Percentiles rank a stretch among this genome's conserved stretches.
These are phyloP conservation scores for Craterostigma plantagineum DNA, from an alignment of 257 asterid species.

Conservation along the genomic window DNA sequence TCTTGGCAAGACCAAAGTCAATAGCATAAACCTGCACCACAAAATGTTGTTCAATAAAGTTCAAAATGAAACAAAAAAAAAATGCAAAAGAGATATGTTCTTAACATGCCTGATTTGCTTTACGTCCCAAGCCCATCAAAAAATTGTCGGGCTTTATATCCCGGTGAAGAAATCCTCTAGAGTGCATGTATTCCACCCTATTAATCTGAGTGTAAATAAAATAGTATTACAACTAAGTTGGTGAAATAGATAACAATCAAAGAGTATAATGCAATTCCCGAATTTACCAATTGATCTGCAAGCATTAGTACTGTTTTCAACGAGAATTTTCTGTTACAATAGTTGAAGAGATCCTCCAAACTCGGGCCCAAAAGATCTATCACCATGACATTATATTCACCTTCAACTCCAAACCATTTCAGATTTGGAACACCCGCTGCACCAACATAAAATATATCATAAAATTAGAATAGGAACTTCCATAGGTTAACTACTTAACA, in stretches of 20 bases:
- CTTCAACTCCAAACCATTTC: constrained; percentile 80
- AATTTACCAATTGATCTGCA: constrained; percentile 77
- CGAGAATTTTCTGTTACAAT: constrained; percentile 60
- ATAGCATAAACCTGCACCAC: constrained; percentile 54
- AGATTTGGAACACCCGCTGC: constrained; percentile 57
- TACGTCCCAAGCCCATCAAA: constrained; percentile 94
- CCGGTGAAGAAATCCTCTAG: constrained; percentile 96
- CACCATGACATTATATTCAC: constrained; percentile 60
- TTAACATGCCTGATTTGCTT: constrained; percentile 73
- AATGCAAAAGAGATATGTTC: constrained; percentile 11
- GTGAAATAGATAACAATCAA: background rate
- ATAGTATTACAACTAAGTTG: background rate
- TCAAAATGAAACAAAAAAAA: background rate
- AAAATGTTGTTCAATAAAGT: background rate
- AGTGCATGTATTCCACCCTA: constrained; percentile 90
- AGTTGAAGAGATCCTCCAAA: constrained; percentile 72
- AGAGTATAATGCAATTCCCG: background rate
- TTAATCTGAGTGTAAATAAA: constrained; percentile 36
- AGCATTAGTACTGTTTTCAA: constrained; percentile 75
- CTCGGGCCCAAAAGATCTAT: constrained; percentile 84
- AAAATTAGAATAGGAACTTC: constrained; percentile 4
- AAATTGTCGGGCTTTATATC: constrained; percentile 92
- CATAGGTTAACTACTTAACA: background rate
- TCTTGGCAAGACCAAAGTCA: constrained; percentile 87
- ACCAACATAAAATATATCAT: constrained; percentile 11